These are phyloP conservation scores for Phoma herbarum DNA, from an alignment of 2,329 filamentous ascomycete species.

Conservation along the genomic window DNA sequence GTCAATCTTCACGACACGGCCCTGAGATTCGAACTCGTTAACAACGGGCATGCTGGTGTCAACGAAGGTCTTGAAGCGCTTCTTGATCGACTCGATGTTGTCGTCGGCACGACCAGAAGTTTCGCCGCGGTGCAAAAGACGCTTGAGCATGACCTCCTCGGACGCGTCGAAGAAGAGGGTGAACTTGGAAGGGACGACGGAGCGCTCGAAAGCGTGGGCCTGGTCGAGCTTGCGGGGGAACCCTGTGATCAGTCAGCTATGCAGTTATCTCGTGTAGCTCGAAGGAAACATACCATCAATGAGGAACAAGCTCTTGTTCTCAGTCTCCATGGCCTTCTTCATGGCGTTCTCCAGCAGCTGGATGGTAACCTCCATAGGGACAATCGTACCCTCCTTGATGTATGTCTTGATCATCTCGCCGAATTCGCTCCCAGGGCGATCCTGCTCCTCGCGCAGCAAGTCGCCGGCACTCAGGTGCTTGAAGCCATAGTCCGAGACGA, in stretches of 20 bases:
- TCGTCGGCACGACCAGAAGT: slow-evolving; percentile 92
- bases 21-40: slow-evolving; percentile 78
- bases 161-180: slow-evolving; percentile 96
- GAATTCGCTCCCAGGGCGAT: slow-evolving; percentile 85
- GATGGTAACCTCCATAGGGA: slow-evolving; percentile 98
- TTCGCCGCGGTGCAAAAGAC: slow-evolving; percentile 88
- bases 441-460: slow-evolving; percentile 90
- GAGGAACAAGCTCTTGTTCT: slow-evolving; percentile 73
- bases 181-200: slow-evolving; percentile 82
- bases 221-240: slow-evolving; percentile 99
- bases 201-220: slow-evolving; percentile 89
- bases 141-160: slow-evolving; percentile 84
- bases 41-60: slow-evolving; percentile 99
- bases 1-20: slow-evolving; percentile 80
- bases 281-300: slow-evolving; percentile 62
- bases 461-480: slow-evolving; percentile 93
- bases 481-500: slow-evolving; percentile 90
- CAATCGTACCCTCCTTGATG: slow-evolving; percentile 94
- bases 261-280: neutral
- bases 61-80: slow-evolving; percentile 92
- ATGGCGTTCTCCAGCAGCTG: slow-evolving; percentile 94
- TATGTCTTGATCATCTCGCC: slow-evolving; percentile 91
- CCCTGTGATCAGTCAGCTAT: slow-evolving; percentile 55
- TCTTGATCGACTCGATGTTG: slow-evolving; percentile 94
- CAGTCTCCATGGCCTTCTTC: slow-evolving; percentile 68